Evolutionary conservation across 345 rosid genomes (phyloP), one percentile per base, ranked within the genome.

Genomic region (Pistacia integerrima): DNA sequence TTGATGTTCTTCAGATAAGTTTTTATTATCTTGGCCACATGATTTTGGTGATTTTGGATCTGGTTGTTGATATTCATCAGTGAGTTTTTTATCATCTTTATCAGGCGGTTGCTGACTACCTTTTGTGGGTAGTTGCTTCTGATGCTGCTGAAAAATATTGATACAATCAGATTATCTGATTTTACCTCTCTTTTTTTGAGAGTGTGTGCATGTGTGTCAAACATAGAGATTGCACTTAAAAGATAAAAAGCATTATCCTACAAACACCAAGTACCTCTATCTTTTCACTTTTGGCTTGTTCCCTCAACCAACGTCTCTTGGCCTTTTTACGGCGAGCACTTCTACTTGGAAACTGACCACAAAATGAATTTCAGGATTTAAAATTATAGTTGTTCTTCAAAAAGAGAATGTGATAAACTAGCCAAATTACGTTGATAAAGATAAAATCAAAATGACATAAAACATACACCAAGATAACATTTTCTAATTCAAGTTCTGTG

Each of bases 291-390:
- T 81, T 82, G 67, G 75, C 86, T 75, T 80, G 84, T 79, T 90
- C 93, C 85, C 88, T 89, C 81, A 92, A 82, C 95, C 92, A 89
- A 73, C 28, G 88, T 82, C 97, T 88, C 85, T 87, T 94, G 33
- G 92, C 91, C 82, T 91, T 90, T 80, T 97, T 97, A 66, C 99
- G 97, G 2, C 97, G 89, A 80, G 98, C 93, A 82, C 92, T 97
- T 82, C 99, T 84, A 78, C 99, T 92, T 33, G 95, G 97, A 8
- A 77, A 64, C 99, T 92, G 77, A 78, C 11, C 41, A 83, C 41
- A 79, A 68, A 76, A 61, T n/a, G 51, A 14, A 63, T 64, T 35
- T 20, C 71, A 80, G 65, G 73, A 78, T 79, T 74, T 78, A 77
- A 73, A 36, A 52, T 69, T 63, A 73, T 36, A 64, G 44, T 69